These are phyloP conservation scores for Mariannaea elegans DNA, from an alignment of 2,329 filamentous ascomycete species.

Conservation along the genomic window DNA sequence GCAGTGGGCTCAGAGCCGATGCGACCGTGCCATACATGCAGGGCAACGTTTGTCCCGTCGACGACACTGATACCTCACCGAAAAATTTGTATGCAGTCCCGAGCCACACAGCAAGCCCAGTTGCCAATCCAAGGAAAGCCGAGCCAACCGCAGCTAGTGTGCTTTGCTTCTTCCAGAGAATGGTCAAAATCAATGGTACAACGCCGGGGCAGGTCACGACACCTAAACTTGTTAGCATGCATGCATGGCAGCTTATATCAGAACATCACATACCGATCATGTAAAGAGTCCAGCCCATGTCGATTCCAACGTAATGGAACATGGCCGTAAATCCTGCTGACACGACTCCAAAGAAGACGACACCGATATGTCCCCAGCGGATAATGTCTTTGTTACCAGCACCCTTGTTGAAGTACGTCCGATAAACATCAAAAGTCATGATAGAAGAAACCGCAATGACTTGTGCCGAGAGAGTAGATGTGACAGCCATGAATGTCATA, in stretches of 20 bases:
- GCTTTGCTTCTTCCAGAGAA: slow-evolving; percentile 58
- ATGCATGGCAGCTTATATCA: background rate
- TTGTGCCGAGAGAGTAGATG: slow-evolving; percentile 82
- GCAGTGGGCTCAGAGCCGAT: slow-evolving; percentile 48
- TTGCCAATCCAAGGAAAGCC: slow-evolving; percentile 55
- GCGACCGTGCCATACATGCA: slow-evolving; percentile 60
- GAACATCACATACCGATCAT: slow-evolving; percentile 9
- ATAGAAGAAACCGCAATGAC: slow-evolving; percentile 89
- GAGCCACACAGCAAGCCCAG: slow-evolving; percentile 59
- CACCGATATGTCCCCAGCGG: background rate
- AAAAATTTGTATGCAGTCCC: slow-evolving; percentile 53
- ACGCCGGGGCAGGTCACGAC: slow-evolving; percentile 49
- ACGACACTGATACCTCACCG: slow-evolving; percentile 53
- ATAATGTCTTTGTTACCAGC: slow-evolving; percentile 7
- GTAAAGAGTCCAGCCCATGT: slow-evolving; percentile 21
- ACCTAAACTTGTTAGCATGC: background rate
- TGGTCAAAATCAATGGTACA: slow-evolving; percentile 57
- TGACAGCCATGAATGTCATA: slow-evolving; percentile 91
- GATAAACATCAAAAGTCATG: slow-evolving; percentile 86
- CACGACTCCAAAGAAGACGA: slow-evolving; percentile 5
- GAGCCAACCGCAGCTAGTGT: slow-evolving; percentile 55
- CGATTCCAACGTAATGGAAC: slow-evolving; percentile 11
- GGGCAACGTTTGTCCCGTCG: slow-evolving; percentile 55
- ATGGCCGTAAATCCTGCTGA: slow-evolving; percentile 9
- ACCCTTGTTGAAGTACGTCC: slow-evolving; percentile 78